These are phyloP conservation scores for Fusarium metavorans DNA, from an alignment of 2,329 filamentous ascomycete species.

Conservation along the genomic window DNA sequence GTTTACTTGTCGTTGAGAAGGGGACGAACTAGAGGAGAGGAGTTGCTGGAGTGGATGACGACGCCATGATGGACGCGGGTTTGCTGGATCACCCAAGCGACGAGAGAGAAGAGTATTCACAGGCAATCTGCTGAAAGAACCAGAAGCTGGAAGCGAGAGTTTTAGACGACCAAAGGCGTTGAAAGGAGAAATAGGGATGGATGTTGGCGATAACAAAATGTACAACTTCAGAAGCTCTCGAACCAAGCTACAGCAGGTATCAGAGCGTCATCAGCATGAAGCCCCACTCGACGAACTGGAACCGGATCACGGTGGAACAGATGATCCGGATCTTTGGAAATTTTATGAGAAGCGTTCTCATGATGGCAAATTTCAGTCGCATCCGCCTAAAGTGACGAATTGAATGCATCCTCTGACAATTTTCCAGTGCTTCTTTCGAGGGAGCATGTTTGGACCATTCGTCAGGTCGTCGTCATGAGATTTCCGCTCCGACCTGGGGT, in stretches of 20 bases:
- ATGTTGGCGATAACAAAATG: conserved; percentile 5
- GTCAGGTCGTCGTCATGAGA: conserved; percentile 45
- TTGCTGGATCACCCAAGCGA: not conserved
- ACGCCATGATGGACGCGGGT: conserved; percentile 68
- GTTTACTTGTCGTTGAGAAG: not conserved
- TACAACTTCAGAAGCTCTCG: conserved; percentile 39
- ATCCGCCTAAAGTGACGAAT: not conserved
- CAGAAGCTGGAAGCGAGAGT: not conserved
- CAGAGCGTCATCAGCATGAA: conserved; percentile 37
- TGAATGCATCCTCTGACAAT: conserved; percentile 9
- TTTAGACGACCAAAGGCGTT: conserved; percentile 14
- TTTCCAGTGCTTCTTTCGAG: not conserved
- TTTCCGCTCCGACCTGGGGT: conserved; percentile 43
- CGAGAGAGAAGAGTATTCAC: not conserved
- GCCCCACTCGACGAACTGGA: conserved; percentile 31
- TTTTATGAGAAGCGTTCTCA: conserved; percentile 30
- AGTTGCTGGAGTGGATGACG: conserved; percentile 75
- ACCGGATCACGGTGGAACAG: conserved; percentile 26
- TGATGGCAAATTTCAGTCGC: conserved; percentile 28
- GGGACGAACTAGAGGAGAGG: conserved; percentile 78
- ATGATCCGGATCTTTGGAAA: conserved; percentile 39
- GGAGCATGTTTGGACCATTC: conserved; percentile 32
- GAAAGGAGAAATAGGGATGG: not conserved
- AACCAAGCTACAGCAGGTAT: not conserved
- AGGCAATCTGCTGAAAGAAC: not conserved